phyloP scores from a whole-genome alignment of 805 yeast genomes.

The Kodamaea hsintzibuensis region DNA sequence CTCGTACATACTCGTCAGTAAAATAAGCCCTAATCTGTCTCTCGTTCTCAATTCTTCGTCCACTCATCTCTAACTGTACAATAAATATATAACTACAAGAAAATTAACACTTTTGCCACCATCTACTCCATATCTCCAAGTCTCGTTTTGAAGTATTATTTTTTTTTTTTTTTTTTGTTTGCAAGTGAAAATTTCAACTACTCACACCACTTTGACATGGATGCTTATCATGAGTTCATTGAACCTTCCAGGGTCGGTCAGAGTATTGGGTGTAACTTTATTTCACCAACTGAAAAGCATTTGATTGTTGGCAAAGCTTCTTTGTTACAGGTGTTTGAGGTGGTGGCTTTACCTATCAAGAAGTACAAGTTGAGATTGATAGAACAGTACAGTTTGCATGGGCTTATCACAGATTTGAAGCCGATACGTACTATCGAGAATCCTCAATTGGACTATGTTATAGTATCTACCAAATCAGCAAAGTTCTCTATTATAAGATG shows the following conservation, averaged over 20 bases:
- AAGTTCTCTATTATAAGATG: conserved; percentile 77
- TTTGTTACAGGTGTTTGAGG: conserved; percentile 60
- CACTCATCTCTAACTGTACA: neutral
- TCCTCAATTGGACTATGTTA: conserved; percentile 56
- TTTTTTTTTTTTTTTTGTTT: too few species aligned
- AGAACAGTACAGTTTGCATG: conserved; percentile 71
- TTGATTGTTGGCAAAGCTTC: conserved; percentile 72
- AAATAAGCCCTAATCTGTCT: neutral
- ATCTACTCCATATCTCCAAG: neutral
- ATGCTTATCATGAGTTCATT: conserved; percentile 73
- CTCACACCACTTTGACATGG: conserved; percentile 47
- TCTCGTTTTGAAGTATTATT: neutral
- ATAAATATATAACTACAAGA: neutral
- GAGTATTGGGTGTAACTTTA: conserved; percentile 54
- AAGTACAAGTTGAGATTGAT: conserved; percentile 36
- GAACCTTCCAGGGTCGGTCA: conserved; percentile 75
- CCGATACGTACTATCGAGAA: conserved; percentile 49
- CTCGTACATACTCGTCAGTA: neutral
- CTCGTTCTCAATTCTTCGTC: neutral
- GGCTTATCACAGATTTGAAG: conserved; percentile 60
- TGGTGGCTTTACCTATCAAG: conserved; percentile 27
- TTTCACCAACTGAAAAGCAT: conserved; percentile 46
- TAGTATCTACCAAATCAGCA: conserved; percentile 70
- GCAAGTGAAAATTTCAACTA: neutral
- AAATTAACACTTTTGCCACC: neutral